These are phyloP conservation scores for Crucibulum laeve DNA, from an alignment of 768 basidiomycete species.

Conservation along the genomic window DNA sequence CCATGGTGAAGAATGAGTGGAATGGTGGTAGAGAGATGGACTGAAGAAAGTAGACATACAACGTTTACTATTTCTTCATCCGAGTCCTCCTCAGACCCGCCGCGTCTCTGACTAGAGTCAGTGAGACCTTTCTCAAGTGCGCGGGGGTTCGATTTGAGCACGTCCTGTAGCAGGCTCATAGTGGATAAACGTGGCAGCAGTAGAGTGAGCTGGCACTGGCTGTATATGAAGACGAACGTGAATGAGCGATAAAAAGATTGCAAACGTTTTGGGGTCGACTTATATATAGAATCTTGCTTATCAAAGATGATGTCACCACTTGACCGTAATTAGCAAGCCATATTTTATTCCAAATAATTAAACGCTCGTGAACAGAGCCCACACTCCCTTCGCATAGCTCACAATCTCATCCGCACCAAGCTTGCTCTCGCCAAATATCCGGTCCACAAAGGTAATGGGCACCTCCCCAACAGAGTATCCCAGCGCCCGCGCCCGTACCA, in stretches of 20 bases:
- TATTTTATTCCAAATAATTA: conserved; percentile 30
- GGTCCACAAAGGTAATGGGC: conserved; percentile 92
- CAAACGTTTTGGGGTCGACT: too few species aligned
- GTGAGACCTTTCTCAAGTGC: too few species aligned
- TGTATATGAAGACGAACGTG: too few species aligned
- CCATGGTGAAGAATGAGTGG: conserved; percentile 3
- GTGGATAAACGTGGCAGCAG: conserved; percentile 9
- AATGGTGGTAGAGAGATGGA: neutral
- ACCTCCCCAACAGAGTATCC: conserved; percentile 88
- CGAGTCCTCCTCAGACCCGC: conserved; percentile 53
- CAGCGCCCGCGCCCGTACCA: conserved; percentile 80
- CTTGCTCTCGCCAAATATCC: conserved; percentile 92
- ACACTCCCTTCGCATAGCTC: conserved; percentile 82
- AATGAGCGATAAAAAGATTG: too few species aligned
- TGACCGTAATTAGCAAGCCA: too few species aligned
- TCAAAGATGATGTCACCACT: neutral
- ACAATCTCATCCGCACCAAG: conserved; percentile 86
- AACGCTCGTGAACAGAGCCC: conserved; percentile 70
- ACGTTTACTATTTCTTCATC: conserved; percentile 73
- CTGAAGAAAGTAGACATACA: conserved; percentile 33
- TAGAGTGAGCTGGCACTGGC: too few species aligned
- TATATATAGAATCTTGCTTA: too few species aligned
- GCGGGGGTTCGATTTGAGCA: conserved; percentile 53
- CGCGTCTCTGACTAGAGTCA: too few species aligned
- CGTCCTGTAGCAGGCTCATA: conserved; percentile 69